Percentiles rank a stretch among this genome's conserved stretches.
Conservation (phyloP, 2,329 filamentous ascomycete species). For the Colletotrichum camelliae region DNA sequence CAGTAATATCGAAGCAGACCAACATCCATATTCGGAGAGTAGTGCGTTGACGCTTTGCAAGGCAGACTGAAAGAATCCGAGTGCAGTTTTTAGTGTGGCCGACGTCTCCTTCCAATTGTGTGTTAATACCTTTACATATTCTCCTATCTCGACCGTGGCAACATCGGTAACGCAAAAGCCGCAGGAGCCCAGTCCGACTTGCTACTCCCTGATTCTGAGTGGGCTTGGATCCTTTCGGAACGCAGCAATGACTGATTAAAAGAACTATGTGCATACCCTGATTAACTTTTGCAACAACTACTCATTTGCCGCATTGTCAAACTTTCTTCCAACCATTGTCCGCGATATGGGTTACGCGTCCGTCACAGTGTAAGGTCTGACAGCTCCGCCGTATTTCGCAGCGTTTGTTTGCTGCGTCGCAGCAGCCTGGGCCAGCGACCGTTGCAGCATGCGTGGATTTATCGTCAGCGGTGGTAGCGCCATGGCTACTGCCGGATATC, state of each 20-base stretch:
- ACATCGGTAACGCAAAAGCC: constrained; percentile 3
- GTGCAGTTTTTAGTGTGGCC: not conserved
- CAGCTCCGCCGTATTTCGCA: constrained; percentile 44
- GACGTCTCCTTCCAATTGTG: not conserved
- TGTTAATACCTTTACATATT: constrained; percentile 7
- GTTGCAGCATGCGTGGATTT: constrained; percentile 37
- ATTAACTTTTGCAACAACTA: constrained; percentile 45
- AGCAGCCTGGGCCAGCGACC: constrained; percentile 38
- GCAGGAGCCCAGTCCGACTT: not conserved
- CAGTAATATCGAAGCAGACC: not conserved
- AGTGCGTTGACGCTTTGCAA: not conserved
- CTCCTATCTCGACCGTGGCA: constrained; percentile 2
- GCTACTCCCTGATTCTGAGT: constrained; percentile 18
- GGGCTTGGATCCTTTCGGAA: constrained; percentile 25
- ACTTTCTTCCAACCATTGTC: constrained; percentile 47
- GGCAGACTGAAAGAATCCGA: not conserved
- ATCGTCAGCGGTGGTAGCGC: constrained; percentile 32
- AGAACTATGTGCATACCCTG: constrained; percentile 38
- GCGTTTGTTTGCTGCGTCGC: constrained; percentile 39
- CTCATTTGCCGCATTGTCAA: constrained; percentile 42
- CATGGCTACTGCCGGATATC: constrained; percentile 36
- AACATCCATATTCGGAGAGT: not conserved
- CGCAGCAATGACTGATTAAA: constrained; percentile 38
- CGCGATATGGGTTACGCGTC: constrained; percentile 42
- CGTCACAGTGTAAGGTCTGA: constrained; percentile 44